A percentile compares a stretch with the other conserved stretches of the same genome.
Evolutionary conservation across 306 rosid species (phyloP).

Genomic region (Quercus rubra): DNA sequence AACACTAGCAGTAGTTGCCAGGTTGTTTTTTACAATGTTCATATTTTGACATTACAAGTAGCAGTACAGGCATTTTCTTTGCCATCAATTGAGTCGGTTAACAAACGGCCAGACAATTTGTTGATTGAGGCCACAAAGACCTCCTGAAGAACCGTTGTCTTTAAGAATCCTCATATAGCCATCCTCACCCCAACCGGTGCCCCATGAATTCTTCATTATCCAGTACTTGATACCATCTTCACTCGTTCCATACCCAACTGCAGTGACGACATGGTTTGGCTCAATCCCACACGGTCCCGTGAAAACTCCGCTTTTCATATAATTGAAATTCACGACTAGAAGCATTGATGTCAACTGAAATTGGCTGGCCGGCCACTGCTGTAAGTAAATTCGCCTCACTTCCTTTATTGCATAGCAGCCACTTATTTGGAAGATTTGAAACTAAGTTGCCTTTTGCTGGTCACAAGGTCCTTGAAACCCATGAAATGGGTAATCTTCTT

Average conservation of each 20-base stretch:
- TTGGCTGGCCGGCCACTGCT: slow-evolving; percentile 26
- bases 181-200: too few relatives aligned
- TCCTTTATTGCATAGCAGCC: rapidly evolving
- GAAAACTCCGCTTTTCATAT: slow-evolving; percentile 7
- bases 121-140: background rate
- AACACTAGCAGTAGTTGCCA: too few relatives aligned
- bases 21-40: too few relatives aligned
- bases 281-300: background rate
- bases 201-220: too few relatives aligned
- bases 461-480: background rate
- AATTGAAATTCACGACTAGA: background rate
- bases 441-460: background rate
- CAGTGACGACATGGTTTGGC: slow-evolving; percentile 18
- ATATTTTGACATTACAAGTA: background rate
- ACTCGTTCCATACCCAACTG: background rate
- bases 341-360: background rate
- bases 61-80: too few relatives aligned
- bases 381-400: slow-evolving; percentile 4
- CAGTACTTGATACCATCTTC: too few relatives aligned
- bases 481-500: slow-evolving; percentile 12
- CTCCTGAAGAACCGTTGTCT: background rate
- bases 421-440: too few relatives aligned
- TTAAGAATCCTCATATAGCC: slow-evolving; percentile 12
- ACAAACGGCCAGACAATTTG: background rate
- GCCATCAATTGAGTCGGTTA: too few relatives aligned